Base-by-base conservation (phyloP, 2,329 filamentous ascomycete species). In the Ophiostoma sp. region DNA sequence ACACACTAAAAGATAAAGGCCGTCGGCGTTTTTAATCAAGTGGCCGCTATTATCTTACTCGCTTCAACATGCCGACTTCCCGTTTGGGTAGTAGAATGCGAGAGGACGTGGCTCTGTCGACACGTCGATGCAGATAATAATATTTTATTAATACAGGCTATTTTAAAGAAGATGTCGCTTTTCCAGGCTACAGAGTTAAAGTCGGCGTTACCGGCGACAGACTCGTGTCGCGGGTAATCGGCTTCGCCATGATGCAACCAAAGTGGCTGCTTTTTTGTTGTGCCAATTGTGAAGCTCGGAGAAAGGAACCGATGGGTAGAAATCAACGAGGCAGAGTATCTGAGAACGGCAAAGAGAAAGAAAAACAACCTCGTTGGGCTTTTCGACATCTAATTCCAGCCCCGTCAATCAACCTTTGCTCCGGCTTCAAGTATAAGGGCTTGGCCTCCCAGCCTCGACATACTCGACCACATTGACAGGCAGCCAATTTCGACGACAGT, bases 21-120 rank as follows among this genome's bases (percentile, higher is more conserved):
- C 52, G 52, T 57, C 52, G 52, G 52, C 52, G 52, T 57, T 57
- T 57, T 15, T 7, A 27, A 3, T 23, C 52, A 23, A 27, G 2
- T 57, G 52, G n/a, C 52, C 52, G 11, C 52, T 11, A 27, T 27
- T 17, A 11, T 31, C 52, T 23, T 27, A 3, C n/a, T 27, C n/a
- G n/a, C 23, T 31, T 11, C 44, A n/a, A 48, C 13, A n/a, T 13
- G 52, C 23, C 17, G 48, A 52, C 48, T 52, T 23, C 48, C 48
- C n/a, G 20, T 52, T 52, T 52, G 48, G 48, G 48, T 3, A 52
- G 52, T 57, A 57, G 52, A 57, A 57, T 57, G 52, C 52, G 52
- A 57, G 52, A 57, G 52, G 23, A 10, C 23, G 52, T 57, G 48
- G 52, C 52, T 57, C 52, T 57, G 23, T 27, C 52, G 10, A 57